These are phyloP conservation scores for Salinomyces thailandicus DNA, from an alignment of 2,329 filamentous ascomycete species.

Conservation along the genomic window DNA sequence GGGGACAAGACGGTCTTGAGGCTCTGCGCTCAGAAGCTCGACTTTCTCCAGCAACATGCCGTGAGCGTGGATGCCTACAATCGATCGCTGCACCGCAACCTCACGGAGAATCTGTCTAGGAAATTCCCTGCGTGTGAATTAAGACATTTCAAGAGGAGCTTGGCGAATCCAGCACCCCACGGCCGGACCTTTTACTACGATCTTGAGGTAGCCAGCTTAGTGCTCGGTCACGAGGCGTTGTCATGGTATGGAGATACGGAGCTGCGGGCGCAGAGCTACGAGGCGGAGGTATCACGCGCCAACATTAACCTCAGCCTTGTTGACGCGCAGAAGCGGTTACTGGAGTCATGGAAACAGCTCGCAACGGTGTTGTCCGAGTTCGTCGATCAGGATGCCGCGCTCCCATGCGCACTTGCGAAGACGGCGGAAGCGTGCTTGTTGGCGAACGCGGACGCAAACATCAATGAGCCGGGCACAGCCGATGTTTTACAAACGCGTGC, in stretches of 20 bases:
- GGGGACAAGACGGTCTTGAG: constrained; percentile 59
- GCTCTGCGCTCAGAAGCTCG: constrained; percentile 61
- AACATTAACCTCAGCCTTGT: constrained; percentile 88
- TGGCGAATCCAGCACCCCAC: constrained; percentile 40
- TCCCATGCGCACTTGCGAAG: constrained; percentile 61
- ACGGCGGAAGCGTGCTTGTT: constrained; percentile 68
- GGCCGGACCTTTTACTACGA: constrained; percentile 80
- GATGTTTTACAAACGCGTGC: constrained; percentile 65
- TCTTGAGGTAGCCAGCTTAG: constrained; percentile 59
- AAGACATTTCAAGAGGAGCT: constrained; percentile 69
- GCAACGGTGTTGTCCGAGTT: constrained; percentile 69
- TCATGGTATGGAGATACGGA: constrained; percentile 42
- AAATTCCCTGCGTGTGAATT: constrained; percentile 65
- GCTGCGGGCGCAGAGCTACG: constrained; percentile 56
- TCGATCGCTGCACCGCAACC: constrained; percentile 70
- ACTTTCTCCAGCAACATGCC: constrained; percentile 70
- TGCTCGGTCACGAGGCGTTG: constrained; percentile 69
- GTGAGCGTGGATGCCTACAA: constrained; percentile 77
- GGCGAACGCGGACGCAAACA: constrained; percentile 61
- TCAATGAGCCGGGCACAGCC: constrained; percentile 72
- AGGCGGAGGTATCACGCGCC: constrained; percentile 70
- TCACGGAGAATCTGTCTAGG: constrained; percentile 71
- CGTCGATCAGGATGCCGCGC: constrained; percentile 41
- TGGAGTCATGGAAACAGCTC: constrained; percentile 82
- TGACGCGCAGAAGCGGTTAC: constrained; percentile 77